Evolutionary conservation across 768 basidiomycete species (phyloP), one percentile per base, ranked within the genome.

Genomic region (Auriscalpium vulgare): DNA sequence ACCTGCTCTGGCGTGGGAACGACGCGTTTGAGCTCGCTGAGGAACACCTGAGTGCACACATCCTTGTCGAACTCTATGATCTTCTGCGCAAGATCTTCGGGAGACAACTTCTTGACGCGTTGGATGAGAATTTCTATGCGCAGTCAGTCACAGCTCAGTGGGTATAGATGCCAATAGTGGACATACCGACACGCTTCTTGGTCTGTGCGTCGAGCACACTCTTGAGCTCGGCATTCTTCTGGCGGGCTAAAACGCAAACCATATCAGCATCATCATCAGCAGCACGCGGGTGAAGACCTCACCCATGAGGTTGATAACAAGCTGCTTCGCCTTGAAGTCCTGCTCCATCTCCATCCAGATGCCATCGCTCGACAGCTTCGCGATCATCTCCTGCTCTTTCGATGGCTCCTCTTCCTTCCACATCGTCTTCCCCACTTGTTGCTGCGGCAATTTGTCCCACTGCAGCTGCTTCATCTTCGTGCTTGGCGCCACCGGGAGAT

Each of bases 391-490:
- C 58, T 81, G 75, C 65, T 92, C 90, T 65, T 83, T 84, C 61
- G 83, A 74, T 1, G 79, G 72, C 52, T 75, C 73, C 57, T 91
- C 89, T 40, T 79, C 79, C 52, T 78, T 87, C 89, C 93, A 99
- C 13, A 97, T 73, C 0, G 95, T 98, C 67, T 87, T 88, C 1
- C 75, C 75, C 37, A 92, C 85, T 63, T 90, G 86, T 61, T 88
- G 86, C 56, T 92, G 92, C 21, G 90, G 85, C n/a, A 99, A 78
- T 66, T 97, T 98, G 68, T 97, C 95, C 95, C 95, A 99, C 67
- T 97, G 95, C 54, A 99, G 75, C 68, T 97, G 94, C 68, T 97
- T 97, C 89, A 97, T 93, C 78, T 94, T 93, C 37, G 83, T 88
- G 57, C 80, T 85, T 2, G 95, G 90, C 36, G 89, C 86, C 45